Evolutionary conservation across 1,284 basidiomycete species (phyloP).

Genomic region (Ganoderma resinaceum): DNA sequence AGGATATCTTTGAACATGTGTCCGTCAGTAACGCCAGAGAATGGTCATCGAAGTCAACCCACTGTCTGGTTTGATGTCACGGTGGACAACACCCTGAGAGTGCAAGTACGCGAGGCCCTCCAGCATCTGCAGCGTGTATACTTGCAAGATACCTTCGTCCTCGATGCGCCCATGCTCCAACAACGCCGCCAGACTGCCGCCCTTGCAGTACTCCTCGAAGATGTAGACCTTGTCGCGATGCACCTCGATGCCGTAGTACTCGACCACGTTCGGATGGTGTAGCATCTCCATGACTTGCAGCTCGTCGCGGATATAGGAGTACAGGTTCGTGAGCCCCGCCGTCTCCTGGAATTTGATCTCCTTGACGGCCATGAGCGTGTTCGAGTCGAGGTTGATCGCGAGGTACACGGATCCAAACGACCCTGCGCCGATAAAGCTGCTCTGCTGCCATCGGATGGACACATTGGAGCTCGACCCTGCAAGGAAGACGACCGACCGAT

Average conservation of each 20-base stretch:
- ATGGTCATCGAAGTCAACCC: conserved; percentile 44
- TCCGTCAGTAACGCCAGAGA: conserved; percentile 9
- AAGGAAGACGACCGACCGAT: conserved; percentile 89
- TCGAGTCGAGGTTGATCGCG: conserved; percentile 96
- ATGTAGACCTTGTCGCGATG: conserved; percentile 99
- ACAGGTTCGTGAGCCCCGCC: conserved; percentile 81
- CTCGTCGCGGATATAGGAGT: conserved; percentile 97
- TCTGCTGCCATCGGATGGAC: conserved; percentile 98
- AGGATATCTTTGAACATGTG: conserved; percentile 78
- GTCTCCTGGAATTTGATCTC: conserved; percentile 98
- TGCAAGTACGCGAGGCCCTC: conserved; percentile 96
- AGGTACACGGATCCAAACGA: conserved; percentile 99
- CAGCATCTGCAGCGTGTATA: conserved; percentile 97
- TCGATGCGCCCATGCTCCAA: conserved; percentile 96
- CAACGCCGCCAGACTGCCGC: conserved; percentile 90
- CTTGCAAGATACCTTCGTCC: conserved; percentile 95
- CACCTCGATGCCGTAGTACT: conserved; percentile 99
- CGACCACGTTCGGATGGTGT: conserved; percentile 97
- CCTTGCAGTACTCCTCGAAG: conserved; percentile 98
- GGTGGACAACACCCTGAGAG: conserved; percentile 91
- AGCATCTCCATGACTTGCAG: conserved; percentile 99
- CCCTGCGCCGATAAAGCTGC: conserved; percentile 96
- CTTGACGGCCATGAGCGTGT: conserved; percentile 99
- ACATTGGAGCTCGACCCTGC: conserved; percentile 95
- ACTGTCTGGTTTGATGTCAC: conserved; percentile 99